phyloP scores from a whole-genome alignment of 176 grass and related monocot genomes.

The Elymus sibiricus region DNA sequence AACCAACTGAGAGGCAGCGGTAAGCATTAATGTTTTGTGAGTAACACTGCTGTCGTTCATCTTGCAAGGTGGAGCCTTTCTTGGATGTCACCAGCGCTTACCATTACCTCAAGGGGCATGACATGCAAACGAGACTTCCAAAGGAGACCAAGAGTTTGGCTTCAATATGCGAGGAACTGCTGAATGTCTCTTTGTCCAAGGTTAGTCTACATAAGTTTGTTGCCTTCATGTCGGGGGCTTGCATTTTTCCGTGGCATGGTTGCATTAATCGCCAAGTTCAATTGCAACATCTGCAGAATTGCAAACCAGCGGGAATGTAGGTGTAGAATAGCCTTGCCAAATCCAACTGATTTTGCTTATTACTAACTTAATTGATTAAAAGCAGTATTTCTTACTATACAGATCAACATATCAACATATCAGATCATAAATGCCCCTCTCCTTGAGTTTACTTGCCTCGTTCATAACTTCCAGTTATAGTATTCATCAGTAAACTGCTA shows the following conservation, averaged over 20 bases:
- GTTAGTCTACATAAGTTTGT: slow-evolving; percentile 29
- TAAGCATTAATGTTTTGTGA: background rate
- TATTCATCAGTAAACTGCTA: background rate
- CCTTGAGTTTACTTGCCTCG: background rate
- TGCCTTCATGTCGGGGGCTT: slow-evolving; percentile 2
- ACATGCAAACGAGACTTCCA: slow-evolving; percentile 49
- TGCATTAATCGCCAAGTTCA: background rate
- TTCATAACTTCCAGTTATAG: background rate
- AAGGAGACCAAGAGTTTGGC: slow-evolving; percentile 96
- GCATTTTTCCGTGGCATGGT: background rate
- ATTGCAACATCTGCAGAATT: no score
- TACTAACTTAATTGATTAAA: background rate
- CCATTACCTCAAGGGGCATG: slow-evolving; percentile 62
- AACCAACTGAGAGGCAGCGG: background rate
- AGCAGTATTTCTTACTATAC: background rate
- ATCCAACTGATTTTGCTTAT: background rate
- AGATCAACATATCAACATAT: background rate
- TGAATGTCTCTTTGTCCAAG: slow-evolving; percentile 83
- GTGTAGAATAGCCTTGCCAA: background rate
- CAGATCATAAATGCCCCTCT: background rate
- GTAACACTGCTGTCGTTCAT: slow-evolving; percentile 11
- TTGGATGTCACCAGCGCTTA: slow-evolving; percentile 82
- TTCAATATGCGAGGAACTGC: slow-evolving; percentile 69
- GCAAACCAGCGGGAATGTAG: background rate
- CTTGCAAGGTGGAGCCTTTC: slow-evolving; percentile 80